Evolutionary conservation across 2,329 filamentous ascomycete genomes (phyloP).

Genomic region (Lecanicillium sp.): DNA sequence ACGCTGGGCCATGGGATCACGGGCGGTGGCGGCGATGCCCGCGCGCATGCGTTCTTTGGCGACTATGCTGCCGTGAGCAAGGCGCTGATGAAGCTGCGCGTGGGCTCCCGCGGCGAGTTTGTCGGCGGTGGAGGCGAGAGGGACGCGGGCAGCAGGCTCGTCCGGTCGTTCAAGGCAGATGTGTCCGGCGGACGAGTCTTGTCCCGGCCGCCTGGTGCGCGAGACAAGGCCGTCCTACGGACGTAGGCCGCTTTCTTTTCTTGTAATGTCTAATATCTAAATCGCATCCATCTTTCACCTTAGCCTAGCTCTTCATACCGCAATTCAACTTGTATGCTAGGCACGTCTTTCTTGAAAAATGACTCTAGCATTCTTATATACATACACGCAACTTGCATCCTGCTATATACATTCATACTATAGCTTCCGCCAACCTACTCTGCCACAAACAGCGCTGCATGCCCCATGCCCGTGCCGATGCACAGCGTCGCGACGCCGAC

Average conservation of each 20-base stretch:
- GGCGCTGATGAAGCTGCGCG: slow-evolving; percentile 31
- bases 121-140: slow-evolving; percentile 38
- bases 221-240: neutral
- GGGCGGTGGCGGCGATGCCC: slow-evolving; percentile 25
- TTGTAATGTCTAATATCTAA: neutral
- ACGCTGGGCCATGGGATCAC: slow-evolving; percentile 53
- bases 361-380: neutral
- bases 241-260: neutral
- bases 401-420: slow-evolving; percentile 38
- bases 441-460: slow-evolving; percentile 61
- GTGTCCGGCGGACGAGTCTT: neutral
- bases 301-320: no score
- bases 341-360: neutral
- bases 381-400: neutral
- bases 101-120: slow-evolving; percentile 34
- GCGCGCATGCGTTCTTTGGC: slow-evolving; percentile 51
- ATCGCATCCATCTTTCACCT: neutral
- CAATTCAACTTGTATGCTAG: no score
- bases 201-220: slow-evolving; percentile 22
- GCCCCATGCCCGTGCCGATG: slow-evolving; percentile 74
- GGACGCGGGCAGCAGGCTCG: slow-evolving; percentile 32
- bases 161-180: slow-evolving; percentile 26
- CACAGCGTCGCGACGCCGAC: slow-evolving; percentile 91
- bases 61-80: slow-evolving; percentile 39
- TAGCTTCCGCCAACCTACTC: slow-evolving; percentile 46